A percentile compares a stretch with the other conserved stretches of the same genome.
Evolutionary conservation across 768 basidiomycete species (phyloP).

Genomic region (Amanita jacksonii): DNA sequence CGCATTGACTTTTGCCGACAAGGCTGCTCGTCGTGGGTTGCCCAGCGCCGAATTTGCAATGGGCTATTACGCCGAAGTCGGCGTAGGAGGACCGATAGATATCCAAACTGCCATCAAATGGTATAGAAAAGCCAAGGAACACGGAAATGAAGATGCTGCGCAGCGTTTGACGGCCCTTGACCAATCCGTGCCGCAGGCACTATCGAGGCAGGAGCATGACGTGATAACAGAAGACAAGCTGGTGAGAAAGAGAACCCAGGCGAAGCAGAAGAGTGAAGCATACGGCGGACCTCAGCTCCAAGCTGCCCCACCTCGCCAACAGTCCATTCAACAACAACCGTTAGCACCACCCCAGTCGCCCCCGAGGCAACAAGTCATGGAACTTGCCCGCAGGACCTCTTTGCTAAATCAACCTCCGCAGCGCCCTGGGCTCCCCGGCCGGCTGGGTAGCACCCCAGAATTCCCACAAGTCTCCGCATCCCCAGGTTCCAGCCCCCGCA

Average conservation of each 20-base stretch:
- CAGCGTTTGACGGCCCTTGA: constrained; percentile 65
- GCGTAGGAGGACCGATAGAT: constrained; percentile 67
- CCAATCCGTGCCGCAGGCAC: constrained; percentile 46
- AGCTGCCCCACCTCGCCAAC: background rate
- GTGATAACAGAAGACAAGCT: constrained; percentile 69
- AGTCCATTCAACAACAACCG: background rate
- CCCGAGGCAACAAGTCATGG: constrained; percentile 5
- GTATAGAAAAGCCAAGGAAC: constrained; percentile 74
- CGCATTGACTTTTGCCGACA: constrained; percentile 85
- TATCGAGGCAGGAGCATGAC: constrained; percentile 78
- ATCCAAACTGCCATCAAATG: constrained; percentile 59
- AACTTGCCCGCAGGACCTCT: constrained; percentile 6
- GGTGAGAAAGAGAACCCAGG: constrained; percentile 72
- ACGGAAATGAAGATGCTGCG: constrained; percentile 74
- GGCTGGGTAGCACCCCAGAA: background rate
- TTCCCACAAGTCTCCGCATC: background rate
- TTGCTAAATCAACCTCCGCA: no score
- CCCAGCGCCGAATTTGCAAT: constrained; percentile 88
- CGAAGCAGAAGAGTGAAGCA: constrained; percentile 44
- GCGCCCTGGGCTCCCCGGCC: constrained; percentile 7
- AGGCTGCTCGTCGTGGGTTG: constrained; percentile 66
- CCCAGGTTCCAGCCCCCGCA: constrained; percentile 1
- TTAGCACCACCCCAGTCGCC: constrained; percentile 10
- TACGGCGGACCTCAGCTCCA: constrained; percentile 5
- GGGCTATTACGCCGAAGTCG: constrained; percentile 93